Evolutionary conservation across 2,329 filamentous ascomycete genomes (phyloP).

Genomic region (Didymella keratinophila): DNA sequence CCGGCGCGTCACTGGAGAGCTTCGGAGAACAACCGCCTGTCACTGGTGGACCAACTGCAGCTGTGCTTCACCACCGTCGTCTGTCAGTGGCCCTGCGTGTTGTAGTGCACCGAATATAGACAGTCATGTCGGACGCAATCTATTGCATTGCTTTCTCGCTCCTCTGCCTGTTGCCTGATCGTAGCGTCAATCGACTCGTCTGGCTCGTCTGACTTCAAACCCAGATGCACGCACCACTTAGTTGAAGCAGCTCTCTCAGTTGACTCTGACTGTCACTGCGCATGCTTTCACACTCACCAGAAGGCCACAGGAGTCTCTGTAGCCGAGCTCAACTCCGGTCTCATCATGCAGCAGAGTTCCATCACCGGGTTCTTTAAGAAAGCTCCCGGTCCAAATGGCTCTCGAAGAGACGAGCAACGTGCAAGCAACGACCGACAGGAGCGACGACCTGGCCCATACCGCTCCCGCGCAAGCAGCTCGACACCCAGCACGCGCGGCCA

Average conservation of each 20-base stretch:
- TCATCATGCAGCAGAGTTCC: conserved; percentile 34
- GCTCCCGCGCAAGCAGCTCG: conserved; percentile 7
- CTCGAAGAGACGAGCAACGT: background rate
- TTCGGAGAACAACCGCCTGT: conserved; percentile 18
- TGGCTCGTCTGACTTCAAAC: background rate
- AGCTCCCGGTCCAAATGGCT: conserved; percentile 13
- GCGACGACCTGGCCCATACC: conserved; percentile 30
- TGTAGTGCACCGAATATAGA: background rate
- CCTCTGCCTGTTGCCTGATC: conserved; percentile 18
- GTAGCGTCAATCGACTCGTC: conserved; percentile 11
- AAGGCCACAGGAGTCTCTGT: background rate
- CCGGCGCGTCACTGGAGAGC: conserved; percentile 1
- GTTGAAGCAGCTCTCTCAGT: background rate
- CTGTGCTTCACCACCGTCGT: background rate
- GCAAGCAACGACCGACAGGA: conserved; percentile 9
- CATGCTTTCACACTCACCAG: background rate
- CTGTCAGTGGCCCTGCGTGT: conserved; percentile 1
- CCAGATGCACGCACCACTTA: no score
- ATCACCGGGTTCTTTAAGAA: conserved; percentile 34
- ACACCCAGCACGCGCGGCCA: conserved; percentile 15
- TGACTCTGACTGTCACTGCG: background rate
- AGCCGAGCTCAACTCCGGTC: no score
- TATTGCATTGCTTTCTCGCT: background rate
- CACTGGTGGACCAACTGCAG: conserved; percentile 7
- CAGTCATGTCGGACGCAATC: background rate